Base-by-base conservation (phyloP, 306 rosid species). In the Cucumis melo region DNA sequence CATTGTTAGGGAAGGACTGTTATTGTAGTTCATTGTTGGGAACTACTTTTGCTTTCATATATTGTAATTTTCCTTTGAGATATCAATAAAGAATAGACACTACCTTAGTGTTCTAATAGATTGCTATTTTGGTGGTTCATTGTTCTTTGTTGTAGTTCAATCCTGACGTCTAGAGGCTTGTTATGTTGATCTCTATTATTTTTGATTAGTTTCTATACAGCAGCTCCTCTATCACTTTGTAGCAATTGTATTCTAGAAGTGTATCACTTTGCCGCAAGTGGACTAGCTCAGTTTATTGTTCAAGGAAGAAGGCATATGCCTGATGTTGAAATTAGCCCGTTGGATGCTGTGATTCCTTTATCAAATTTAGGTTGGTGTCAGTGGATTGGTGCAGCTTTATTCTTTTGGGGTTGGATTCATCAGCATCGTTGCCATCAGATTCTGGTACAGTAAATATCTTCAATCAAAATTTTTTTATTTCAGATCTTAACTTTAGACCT, bases 341-440 rank as follows among this genome's bases (percentile, higher is more conserved):
- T 82, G 87, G 84, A 83, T 75, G 58, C 85, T 77, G 23, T 84
- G 60, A 80, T 58, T 87, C 93, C 96, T 78, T 83, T 93, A 42
- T 1, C 83, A 83, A 87, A 61, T 73, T 92, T 91, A 63, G 91
- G 91, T 24, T 91, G 92, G 98, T 81, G 53, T 82, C 94, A 85
- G 61, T 85, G 92, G 96, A 75, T 85, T 67, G 96, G 91, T 82
- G 91, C 89, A 4, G 86, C 89, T 82, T 60, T 90, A 60, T 91
- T 90, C 78, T 79, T 80, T 11, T 91, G 91, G 94, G 98, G 98
- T 23, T 93, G 96, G 96, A 78, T 88, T 79, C 98, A 93, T 84
- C 98, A 93, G 76, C 68, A 4, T 1, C 83, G 71, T 17, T 91
- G 97, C 79, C 98, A 93, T 78, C 83, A 80, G 75, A 93, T 93